Evolutionary conservation across 176 grass and related monocot species (phyloP).

Genomic region (Phragmites australis): DNA sequence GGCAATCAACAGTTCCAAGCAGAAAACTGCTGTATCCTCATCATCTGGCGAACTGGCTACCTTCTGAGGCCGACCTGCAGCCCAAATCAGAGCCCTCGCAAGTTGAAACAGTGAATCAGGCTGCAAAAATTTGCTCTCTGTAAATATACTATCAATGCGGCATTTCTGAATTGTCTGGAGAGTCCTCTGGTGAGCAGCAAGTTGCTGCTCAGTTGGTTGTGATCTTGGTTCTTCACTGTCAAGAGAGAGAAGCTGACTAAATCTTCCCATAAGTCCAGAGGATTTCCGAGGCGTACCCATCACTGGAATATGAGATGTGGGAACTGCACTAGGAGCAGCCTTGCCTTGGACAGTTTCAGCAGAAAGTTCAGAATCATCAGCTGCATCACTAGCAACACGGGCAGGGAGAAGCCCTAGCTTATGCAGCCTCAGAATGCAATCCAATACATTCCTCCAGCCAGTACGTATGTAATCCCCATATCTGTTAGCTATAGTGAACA

Average conservation of each 20-base stretch:
- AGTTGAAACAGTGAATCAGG: conserved; percentile 88
- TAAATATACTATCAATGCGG: conserved; percentile 92
- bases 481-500: conserved; percentile 88
- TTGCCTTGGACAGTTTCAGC: conserved; percentile 82
- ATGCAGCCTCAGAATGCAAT: conserved; percentile 98
- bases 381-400: conserved; percentile 83
- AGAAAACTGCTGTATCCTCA: conserved; percentile 96
- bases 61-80: conserved; percentile 88
- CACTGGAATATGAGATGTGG: conserved; percentile 78
- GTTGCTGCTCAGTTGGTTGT: conserved; percentile 95
- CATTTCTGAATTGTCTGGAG: conserved; percentile 97
- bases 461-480: conserved; percentile 93
- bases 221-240: conserved; percentile 96
- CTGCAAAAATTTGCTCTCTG: conserved; percentile 90
- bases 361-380: conserved; percentile 79
- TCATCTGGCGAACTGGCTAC: conserved; percentile 79
- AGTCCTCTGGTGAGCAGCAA: conserved; percentile 93
- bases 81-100: conserved; percentile 90
- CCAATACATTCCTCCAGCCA: conserved; percentile 94
- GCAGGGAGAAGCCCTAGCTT: conserved; percentile 94
- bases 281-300: conserved; percentile 90
- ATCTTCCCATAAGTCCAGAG: conserved; percentile 97
- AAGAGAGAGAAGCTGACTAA: conserved; percentile 94
- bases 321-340: conserved; percentile 64
- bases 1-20: conserved; percentile 93